Evolutionary conservation across 2,329 filamentous ascomycete genomes (phyloP).

Genomic region (Neurospora crassa): DNA sequence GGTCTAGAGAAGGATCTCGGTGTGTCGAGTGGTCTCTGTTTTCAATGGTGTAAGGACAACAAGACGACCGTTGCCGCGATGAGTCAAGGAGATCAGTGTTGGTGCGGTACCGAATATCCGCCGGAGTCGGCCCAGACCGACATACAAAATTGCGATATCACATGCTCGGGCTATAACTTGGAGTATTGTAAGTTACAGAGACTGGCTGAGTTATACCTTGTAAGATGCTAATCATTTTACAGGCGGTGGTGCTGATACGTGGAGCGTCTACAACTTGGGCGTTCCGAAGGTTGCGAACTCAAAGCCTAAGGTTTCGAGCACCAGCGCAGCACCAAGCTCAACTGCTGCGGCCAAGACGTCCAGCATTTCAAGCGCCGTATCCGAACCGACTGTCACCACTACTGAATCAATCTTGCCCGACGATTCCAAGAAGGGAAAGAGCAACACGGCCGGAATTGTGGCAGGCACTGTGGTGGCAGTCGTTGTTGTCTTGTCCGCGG

Average conservation of each 20-base stretch:
- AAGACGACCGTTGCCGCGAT: conserved; percentile 43
- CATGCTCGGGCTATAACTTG: conserved; percentile 52
- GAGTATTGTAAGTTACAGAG: conserved; percentile 52
- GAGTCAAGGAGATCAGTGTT: conserved; percentile 54
- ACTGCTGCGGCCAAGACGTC: conserved; percentile 19
- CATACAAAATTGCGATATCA: conserved; percentile 51
- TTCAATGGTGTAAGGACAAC: not conserved
- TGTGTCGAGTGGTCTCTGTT: not conserved
- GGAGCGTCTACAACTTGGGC: conserved; percentile 43
- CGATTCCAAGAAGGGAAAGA: conserved; percentile 24
- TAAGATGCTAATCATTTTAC: conserved; percentile 8
- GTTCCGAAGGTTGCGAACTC: conserved; percentile 4
- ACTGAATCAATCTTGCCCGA: not conserved
- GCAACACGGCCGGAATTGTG: conserved; percentile 77
- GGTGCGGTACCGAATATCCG: conserved; percentile 63
- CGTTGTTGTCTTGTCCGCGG: conserved; percentile 56
- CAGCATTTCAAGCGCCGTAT: conserved; percentile 8
- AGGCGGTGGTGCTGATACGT: conserved; percentile 48
- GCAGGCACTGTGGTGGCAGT: conserved; percentile 83
- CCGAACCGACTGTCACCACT: conserved; percentile 16
- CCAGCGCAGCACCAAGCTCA: conserved; percentile 18
- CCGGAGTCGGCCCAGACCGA: conserved; percentile 41
- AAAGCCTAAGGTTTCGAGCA: conserved; percentile 2
- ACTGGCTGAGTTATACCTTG: not conserved
- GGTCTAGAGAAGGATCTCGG: not conserved